Base-by-base conservation (phyloP, 176 grass and related monocot species). In the Lolium multiflorum region DNA sequence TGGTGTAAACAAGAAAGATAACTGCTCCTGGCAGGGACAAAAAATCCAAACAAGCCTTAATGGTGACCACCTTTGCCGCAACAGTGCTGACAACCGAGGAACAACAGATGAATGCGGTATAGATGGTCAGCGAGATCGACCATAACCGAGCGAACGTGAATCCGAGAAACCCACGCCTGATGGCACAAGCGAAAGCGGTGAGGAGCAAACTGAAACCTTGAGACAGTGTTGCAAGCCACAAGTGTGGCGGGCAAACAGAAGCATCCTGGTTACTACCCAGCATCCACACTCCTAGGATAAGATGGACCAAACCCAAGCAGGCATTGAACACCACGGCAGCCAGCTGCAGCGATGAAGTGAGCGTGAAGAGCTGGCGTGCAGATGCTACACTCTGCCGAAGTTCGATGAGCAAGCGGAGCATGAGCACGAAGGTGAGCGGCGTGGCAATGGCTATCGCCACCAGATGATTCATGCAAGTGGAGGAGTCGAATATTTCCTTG, bases 401-500 rank as follows among this genome's bases (percentile, higher is more conserved):
- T 17, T 1, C 15, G 51, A 54, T 1, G 51, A 54, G 51, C 51
- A 54, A 6, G 15, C 15, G 51, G 51, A 54, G 51, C 51, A 16
- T 15, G 6, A 54, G 15, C 51, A 54, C 14, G 88, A 11, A 60
- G 73, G 8, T 17, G 7, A 97, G 20, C 55, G 82, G 20, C 8
- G 35, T 22, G 38, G n/a, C 47, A 21, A 82, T 59, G 17, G n/a
- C 82, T 26, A 60, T 61, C 56, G 67, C 69, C 28, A 91, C 16
- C 10, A 93, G 82, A 67, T 94, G 90, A 65, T 97, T 97, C 60
- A 64, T 51, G 84, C 95, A 97, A 72, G 90, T 88, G 49, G 92
- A 94, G 43, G 92, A 91, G 67, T 90, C 68, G 10, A 91, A 73
- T 11, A 88, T n/a, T 65, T 63, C 75, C 13, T 16, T 18, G 18